Evolutionary conservation across 1,284 basidiomycete genomes (phyloP).

Genomic region (Puccinia polysora): DNA sequence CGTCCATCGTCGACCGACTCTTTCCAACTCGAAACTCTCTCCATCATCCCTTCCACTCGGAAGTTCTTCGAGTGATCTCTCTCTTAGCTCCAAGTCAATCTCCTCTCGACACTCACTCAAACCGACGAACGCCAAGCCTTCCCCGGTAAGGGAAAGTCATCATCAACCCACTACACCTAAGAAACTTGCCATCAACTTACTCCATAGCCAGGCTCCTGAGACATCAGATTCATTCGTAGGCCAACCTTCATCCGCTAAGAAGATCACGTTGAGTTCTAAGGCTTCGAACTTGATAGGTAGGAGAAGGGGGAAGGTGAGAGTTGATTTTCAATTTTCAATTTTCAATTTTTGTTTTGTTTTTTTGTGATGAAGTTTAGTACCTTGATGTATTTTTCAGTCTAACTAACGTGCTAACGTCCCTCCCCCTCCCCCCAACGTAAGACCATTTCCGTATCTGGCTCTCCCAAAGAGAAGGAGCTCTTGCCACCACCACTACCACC

Average conservation of each 20-base stretch:
- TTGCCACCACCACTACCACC: constrained; percentile 63
- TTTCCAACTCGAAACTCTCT: constrained; percentile 55
- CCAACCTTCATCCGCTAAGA: constrained; percentile 53
- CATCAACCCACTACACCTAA: constrained; percentile 36
- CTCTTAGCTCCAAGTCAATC: constrained; percentile 56
- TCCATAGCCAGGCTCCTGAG: not conserved
- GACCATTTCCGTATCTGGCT: constrained; percentile 73
- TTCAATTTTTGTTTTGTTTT: constrained; percentile 46
- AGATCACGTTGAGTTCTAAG: constrained; percentile 74
- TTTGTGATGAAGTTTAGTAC: too few species aligned
- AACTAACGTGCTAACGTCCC: constrained; percentile 6
- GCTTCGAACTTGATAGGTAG: constrained; percentile 79
- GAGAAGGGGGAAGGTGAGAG: constrained; percentile 80
- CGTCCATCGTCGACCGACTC: constrained; percentile 57
- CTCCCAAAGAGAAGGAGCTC: constrained; percentile 63
- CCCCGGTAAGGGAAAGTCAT: constrained; percentile 16
- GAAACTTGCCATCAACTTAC: constrained; percentile 35
- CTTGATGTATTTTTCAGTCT: not conserved
- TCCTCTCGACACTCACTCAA: constrained; percentile 32
- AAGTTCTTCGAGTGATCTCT: constrained; percentile 62
- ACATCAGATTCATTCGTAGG: constrained; percentile 17
- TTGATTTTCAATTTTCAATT: constrained; percentile 36
- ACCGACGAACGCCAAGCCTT: constrained; percentile 3
- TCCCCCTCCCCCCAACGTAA: constrained; percentile 51
- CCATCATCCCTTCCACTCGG: constrained; percentile 56